These are phyloP conservation scores for Allomyces macrogynus DNA, from an alignment of 192 early-diverging fungal genomes.

Conservation along the genomic window DNA sequence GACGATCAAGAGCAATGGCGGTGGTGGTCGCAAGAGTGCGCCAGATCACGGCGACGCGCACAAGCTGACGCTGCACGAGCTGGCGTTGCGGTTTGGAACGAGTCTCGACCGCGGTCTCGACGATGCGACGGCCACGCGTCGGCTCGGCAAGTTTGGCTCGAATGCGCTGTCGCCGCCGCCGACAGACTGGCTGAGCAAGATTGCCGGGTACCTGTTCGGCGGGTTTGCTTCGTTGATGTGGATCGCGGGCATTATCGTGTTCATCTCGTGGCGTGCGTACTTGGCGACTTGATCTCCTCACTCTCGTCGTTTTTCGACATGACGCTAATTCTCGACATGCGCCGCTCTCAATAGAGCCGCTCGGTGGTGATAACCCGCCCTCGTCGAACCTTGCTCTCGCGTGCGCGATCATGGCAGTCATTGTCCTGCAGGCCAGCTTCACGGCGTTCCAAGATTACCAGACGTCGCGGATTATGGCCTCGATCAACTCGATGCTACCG, in stretches of 20 bases:
- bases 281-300: not conserved
- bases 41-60: conserved; percentile 12
- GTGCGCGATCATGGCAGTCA: conserved; percentile 37
- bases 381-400: conserved; percentile 34
- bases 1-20: not conserved
- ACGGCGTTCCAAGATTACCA: conserved; percentile 50
- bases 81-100: conserved; percentile 18
- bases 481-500: conserved; percentile 50
- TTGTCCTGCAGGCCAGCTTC: conserved; percentile 45
- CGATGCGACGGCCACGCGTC: conserved; percentile 9
- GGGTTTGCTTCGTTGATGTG: conserved; percentile 52
- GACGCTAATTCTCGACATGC: no score
- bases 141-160: conserved; percentile 16
- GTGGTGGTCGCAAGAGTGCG: no score
- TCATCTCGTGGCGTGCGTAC: conserved; percentile 30
- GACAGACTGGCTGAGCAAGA: conserved; percentile 15
- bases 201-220: conserved; percentile 34
- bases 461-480: conserved; percentile 41
- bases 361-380: conserved; percentile 14
- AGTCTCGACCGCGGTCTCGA: conserved; percentile 14
- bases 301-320: no score
- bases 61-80: conserved; percentile 17
- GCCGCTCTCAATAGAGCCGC: not conserved
- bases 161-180: conserved; percentile 16
- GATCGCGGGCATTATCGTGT: conserved; percentile 40